phyloP scores from a whole-genome alignment of 1,284 basidiomycete species.

The Coniophora puteana region DNA sequence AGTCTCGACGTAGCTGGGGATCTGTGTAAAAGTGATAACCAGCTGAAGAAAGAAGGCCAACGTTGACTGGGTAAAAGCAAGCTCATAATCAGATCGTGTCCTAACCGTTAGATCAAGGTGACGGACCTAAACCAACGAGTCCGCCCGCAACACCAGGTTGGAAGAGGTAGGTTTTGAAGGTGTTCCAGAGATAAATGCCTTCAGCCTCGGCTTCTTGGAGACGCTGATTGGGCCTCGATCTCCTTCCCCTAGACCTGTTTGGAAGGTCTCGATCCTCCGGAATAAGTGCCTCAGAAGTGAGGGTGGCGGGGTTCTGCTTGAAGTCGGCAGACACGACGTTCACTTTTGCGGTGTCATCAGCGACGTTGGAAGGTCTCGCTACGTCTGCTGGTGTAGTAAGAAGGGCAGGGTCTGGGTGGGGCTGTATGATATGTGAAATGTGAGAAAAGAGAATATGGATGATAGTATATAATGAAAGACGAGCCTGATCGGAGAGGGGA shows the following conservation, averaged over 20 bases:
- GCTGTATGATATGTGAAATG: no score
- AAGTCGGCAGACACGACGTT: conserved; percentile 49
- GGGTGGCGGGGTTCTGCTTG: conserved; percentile 43
- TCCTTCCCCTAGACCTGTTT: no score
- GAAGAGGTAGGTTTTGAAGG: conserved; percentile 58
- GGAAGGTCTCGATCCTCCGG: conserved; percentile 12
- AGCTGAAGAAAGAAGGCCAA: conserved; percentile 62
- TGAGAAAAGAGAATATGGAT: no score
- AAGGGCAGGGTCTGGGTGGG: conserved; percentile 57
- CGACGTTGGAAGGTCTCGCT: no score
- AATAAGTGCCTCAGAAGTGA: conserved; percentile 29
- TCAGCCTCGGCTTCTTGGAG: conserved; percentile 52
- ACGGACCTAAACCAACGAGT: conserved; percentile 64
- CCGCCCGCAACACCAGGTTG: conserved; percentile 73
- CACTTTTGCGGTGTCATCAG: conserved; percentile 51
- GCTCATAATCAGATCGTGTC: not conserved
- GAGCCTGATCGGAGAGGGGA: conserved; percentile 41
- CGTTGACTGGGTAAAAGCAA: conserved; percentile 49
- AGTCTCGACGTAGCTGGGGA: conserved; percentile 59
- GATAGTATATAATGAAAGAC: no score
- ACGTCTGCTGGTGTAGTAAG: conserved; percentile 50
- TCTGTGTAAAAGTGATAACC: conserved; percentile 68
- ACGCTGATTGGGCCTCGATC: conserved; percentile 16
- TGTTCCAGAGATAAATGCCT: conserved; percentile 49
- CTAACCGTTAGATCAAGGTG: conserved; percentile 1